Conservation (phyloP, 371 early-diverging fungal species). For the Mortierella sp. region DNA sequence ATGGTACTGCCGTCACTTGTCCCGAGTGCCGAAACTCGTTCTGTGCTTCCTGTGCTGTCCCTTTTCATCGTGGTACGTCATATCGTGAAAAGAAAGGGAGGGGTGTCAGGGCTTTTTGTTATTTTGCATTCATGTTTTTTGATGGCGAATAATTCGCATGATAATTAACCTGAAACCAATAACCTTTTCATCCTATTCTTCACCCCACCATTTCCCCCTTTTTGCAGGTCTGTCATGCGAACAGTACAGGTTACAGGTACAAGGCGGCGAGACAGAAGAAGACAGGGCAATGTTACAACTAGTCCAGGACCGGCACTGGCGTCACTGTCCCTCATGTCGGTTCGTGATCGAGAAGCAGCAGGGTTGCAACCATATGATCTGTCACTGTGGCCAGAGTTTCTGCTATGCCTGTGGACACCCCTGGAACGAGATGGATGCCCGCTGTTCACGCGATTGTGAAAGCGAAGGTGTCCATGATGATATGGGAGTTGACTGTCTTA, state of each 20-base stretch:
- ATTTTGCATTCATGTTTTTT: not conserved
- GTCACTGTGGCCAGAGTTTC: slow-evolving; percentile 56
- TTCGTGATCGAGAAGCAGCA: slow-evolving; percentile 57
- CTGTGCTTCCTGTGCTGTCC: slow-evolving; percentile 55
- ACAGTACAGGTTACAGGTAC: slow-evolving; percentile 33
- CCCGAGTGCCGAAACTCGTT: slow-evolving; percentile 52
- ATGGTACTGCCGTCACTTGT: slow-evolving; percentile 53
- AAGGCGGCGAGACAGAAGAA: slow-evolving; percentile 42
- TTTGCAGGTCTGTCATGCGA: slow-evolving; percentile 40
- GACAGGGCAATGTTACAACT: slow-evolving; percentile 52
- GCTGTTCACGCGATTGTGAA: slow-evolving; percentile 49
- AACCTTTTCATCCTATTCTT: not conserved
- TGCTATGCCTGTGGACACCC: slow-evolving; percentile 50
- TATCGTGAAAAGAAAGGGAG: not conserved
- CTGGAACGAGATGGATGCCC: slow-evolving; percentile 52
- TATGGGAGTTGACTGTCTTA: slow-evolving; percentile 34
- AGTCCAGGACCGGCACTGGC: slow-evolving; percentile 53
- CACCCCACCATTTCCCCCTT: not conserved
- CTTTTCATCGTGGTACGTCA: slow-evolving; percentile 46
- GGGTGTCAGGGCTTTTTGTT: not conserved
- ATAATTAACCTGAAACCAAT: not conserved
- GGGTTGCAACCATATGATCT: slow-evolving; percentile 54
- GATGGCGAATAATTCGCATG: not conserved
- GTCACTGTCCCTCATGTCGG: slow-evolving; percentile 54
- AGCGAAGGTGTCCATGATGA: slow-evolving; percentile 38